Evolutionary conservation across 805 yeast genomes (phyloP).

Genomic region (Spathaspora girioi): DNA sequence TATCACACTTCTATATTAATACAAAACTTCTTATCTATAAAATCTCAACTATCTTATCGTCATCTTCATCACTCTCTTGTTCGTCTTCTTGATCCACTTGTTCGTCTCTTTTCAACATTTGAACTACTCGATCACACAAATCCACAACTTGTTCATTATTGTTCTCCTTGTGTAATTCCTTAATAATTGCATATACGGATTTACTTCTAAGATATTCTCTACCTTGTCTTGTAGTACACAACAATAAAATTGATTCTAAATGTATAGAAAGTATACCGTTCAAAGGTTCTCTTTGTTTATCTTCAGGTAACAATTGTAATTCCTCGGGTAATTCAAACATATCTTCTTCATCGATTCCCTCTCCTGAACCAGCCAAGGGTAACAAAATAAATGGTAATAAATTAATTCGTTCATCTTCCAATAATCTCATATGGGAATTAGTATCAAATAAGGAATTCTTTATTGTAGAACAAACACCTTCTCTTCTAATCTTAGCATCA

Average conservation of each 20-base stretch:
- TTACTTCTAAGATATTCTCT: constrained; percentile 78
- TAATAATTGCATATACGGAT: constrained; percentile 78
- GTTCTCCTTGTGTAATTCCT: constrained; percentile 74
- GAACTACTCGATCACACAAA: constrained; percentile 79
- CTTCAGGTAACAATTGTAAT: constrained; percentile 72
- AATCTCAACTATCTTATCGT: constrained; percentile 52
- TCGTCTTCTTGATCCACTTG: constrained; percentile 35
- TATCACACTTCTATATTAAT: too few species aligned
- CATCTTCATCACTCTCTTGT: constrained; percentile 47
- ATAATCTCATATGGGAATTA: constrained; percentile 56
- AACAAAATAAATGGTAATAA: constrained; percentile 76
- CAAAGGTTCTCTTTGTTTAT: constrained; percentile 73
- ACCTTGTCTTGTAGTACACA: constrained; percentile 70
- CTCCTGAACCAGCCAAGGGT: constrained; percentile 72
- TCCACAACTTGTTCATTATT: constrained; percentile 49
- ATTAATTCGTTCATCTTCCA: constrained; percentile 62
- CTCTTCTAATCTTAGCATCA: constrained; percentile 76
- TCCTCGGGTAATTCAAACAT: constrained; percentile 85
- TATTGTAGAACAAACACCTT: constrained; percentile 89
- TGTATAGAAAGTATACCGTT: constrained; percentile 63
- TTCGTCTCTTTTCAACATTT: constrained; percentile 91
- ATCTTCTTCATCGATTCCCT: constrained; percentile 76
- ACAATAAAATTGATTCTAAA: constrained; percentile 72
- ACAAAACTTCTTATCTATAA: constrained; percentile 3
- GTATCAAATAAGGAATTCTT: constrained; percentile 86